Base-by-base conservation (phyloP, 805 yeast genomes). In the Wickerhamomyces silvicola region DNA sequence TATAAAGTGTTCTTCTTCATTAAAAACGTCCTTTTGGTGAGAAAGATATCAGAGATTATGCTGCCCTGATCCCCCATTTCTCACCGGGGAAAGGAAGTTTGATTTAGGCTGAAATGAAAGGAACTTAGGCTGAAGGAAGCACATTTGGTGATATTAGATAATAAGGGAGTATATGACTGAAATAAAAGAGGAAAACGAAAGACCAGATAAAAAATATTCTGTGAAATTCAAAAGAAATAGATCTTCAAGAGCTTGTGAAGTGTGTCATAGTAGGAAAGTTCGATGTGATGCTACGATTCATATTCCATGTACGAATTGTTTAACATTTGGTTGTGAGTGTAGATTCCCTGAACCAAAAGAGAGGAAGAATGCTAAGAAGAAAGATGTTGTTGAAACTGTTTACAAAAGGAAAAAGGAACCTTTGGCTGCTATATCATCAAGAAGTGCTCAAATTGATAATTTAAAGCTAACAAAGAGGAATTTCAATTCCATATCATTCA, bases 211-310 rank as follows among this genome's bases (percentile, higher is more conserved):
- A 44, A 48, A 49, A 26, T 42, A 48, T 72, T 38, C 77, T 71
- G 77, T 41, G 71, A 81, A 29, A 39, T 51, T 50, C 42, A 51
- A 51, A 28, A 31, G 56, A 22, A 48, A 43, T 36, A 60, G 88
- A 31, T 81, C 86, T 0, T 61, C 81, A 7, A 57, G 84, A 28
- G 90, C 88, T 3, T 81, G 92, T 50, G 69, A 73, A 24, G 81
- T 81, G n/a, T 83, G 92, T 49, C 76, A 85, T 33, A 70, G 79
- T 7, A 63, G 92, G 22, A 82, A 82, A 46, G 92, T 82, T n/a
- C 70, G 87, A 22, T 82, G 94, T 57, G 85, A 79, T 48, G 83
- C 81, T 10, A 80, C 65, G 10, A 52, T 54, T 21, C 69, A 61
- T 33, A 62, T 64, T 48, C 82, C 81, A 0, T 76, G 83, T 46